phyloP scores from a whole-genome alignment of 345 rosid species.

The Ceriops zippeliana region DNA sequence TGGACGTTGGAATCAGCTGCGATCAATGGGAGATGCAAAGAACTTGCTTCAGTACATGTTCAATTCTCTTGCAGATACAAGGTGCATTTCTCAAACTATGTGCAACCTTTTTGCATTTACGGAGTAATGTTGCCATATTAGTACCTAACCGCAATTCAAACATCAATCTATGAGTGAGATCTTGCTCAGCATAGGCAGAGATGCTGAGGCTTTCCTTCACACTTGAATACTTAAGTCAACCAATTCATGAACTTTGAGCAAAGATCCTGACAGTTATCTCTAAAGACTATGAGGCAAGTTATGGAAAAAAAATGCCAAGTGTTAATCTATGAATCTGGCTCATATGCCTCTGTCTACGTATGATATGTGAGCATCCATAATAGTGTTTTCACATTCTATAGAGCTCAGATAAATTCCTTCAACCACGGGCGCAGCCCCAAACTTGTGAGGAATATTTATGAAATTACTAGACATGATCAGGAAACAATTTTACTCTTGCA shows the following conservation, averaged over 20 bases:
- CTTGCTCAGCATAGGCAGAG: background rate
- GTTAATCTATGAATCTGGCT: no score
- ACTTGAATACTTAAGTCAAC: no score
- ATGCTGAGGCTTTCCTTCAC: no score
- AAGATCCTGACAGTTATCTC: no score
- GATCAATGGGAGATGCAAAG: conserved; percentile 98
- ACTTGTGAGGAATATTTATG: no score
- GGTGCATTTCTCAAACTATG: conserved; percentile 41
- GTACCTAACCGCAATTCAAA: background rate
- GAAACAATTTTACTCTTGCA: no score
- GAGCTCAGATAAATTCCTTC: background rate
- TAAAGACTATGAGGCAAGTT: no score
- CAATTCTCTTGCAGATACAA: conserved; percentile 76
- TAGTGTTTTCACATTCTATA: background rate
- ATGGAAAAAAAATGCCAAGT: no score
- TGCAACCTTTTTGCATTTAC: background rate
- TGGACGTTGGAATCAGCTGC: conserved; percentile 98
- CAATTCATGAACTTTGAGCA: no score
- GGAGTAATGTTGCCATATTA: background rate
- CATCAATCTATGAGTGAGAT: background rate
- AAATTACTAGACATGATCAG: no score
- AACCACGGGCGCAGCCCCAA: no score
- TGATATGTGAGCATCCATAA: background rate
- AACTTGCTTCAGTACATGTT: conserved; percentile 92
- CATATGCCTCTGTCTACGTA: background rate